Conservation (phyloP, 179 eudicot species). For the Beta lomatogona region DNA sequence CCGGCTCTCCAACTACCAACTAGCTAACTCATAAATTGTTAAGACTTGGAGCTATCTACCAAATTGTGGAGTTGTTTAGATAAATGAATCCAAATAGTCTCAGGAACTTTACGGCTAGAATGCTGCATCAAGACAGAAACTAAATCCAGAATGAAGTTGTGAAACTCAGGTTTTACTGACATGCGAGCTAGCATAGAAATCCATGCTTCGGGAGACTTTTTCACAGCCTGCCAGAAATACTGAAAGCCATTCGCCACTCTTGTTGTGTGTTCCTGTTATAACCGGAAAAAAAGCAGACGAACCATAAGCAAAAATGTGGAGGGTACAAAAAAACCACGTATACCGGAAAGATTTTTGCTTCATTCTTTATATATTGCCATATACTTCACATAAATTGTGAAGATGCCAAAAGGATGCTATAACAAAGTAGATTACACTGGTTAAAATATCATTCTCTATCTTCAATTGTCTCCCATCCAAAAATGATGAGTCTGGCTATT, state of each 20-base stretch:
- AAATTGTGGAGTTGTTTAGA: conserved; percentile 57
- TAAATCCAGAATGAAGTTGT: conserved; percentile 55
- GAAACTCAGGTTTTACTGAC: conserved; percentile 72
- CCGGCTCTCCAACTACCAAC: neutral
- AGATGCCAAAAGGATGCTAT: neutral
- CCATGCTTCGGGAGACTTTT: conserved; percentile 83
- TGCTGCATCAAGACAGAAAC: conserved; percentile 47
- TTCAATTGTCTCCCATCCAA: neutral
- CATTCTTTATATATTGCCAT: neutral
- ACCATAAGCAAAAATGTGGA: neutral
- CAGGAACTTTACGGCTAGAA: conserved; percentile 56
- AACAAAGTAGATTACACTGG: neutral
- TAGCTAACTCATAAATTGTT: conserved; percentile 2
- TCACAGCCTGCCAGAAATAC: conserved; percentile 65
- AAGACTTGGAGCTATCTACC: conserved; percentile 35
- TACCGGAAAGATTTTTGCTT: neutral
- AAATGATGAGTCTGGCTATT: neutral
- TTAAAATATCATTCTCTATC: neutral
- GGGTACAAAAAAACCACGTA: neutral
- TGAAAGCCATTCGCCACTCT: conserved; percentile 63
- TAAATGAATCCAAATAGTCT: conserved; percentile 54
- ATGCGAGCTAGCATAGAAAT: conserved; percentile 69
- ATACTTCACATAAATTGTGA: neutral
- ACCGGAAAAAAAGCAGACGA: neutral
- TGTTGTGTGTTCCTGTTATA: conserved; percentile 51